phyloP scores from a whole-genome alignment of 495 filamentous ascomycete genomes.

The Tuber microsphaerosporum region DNA sequence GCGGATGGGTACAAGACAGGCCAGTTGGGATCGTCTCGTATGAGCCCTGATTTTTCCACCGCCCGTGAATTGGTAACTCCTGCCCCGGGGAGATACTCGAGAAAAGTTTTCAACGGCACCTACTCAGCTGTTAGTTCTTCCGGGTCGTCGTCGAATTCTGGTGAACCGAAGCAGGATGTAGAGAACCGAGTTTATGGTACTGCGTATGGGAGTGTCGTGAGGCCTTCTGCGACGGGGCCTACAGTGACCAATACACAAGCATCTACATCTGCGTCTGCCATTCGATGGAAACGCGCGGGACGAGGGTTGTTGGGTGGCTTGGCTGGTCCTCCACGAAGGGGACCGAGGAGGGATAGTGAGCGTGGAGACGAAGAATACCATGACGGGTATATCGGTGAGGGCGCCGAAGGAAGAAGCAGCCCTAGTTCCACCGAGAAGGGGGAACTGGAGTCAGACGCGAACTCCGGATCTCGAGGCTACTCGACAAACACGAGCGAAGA shows the following conservation, averaged over 20 bases:
- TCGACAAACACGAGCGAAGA: constrained; percentile 14
- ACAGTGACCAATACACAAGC: constrained; percentile 28
- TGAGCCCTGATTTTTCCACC: constrained; percentile 35
- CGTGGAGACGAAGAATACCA: constrained; percentile 29
- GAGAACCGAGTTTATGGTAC: constrained; percentile 19
- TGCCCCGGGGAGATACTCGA: constrained; percentile 30
- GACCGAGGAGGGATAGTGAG: constrained; percentile 37
- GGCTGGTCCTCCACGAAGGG: constrained; percentile 37
- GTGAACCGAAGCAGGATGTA: constrained; percentile 25
- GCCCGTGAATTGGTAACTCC: constrained; percentile 38
- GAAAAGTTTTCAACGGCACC: constrained; percentile 21
- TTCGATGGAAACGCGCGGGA: constrained; percentile 39
- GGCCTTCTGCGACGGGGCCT: constrained; percentile 18
- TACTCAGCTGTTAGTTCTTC: constrained; percentile 17
- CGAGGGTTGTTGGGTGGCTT: constrained; percentile 36
- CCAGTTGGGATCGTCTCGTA: constrained; percentile 13
- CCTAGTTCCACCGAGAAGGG: constrained; percentile 17
- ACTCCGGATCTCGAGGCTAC: constrained; percentile 25
- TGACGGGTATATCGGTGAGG: constrained; percentile 29
- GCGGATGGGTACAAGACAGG: constrained; percentile 16
- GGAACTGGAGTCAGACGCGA: constrained; percentile 22
- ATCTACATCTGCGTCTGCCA: constrained; percentile 37
- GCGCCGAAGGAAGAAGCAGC: constrained; percentile 19
- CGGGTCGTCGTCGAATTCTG: constrained; percentile 25
- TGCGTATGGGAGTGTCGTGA: constrained; percentile 27